Evolutionary conservation across 129 eudicot species (phyloP), one percentile per base, ranked within the genome.

Genomic region (Saussurea involucrata): DNA sequence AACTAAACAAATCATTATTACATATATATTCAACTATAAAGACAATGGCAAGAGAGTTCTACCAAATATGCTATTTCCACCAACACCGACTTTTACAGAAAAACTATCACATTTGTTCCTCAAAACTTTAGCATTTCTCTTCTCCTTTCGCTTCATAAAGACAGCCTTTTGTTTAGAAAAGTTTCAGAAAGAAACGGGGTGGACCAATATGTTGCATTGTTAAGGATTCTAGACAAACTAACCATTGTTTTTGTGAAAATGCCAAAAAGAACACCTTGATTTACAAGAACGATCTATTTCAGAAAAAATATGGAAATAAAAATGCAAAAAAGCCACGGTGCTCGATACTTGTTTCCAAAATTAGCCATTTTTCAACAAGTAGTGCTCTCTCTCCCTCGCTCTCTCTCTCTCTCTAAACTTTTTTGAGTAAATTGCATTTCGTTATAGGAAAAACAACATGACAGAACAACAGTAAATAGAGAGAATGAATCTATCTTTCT

Each of bases 61-160:
- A 95, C 97, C 97, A 65, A 92, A 84, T 81, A 85, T 79, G 85
- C 82, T 90, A 63, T 83, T 86, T 73, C 95, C 96, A 80, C 92
- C 90, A 70, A 85, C 85, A 71, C 99, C 97, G 75, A 84, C 89
- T 84, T 87, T 94, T 20, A 94, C 83, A 66, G 88, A 94, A 72
- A 94, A 89, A 10, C 89, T 78, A 68, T 95, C 97, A 77, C 81
- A 70, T 85, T 85, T 88, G 69, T 32, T 86, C 85, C 90, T 92
- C 0, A 82, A 68, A 79, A 63, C 72, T 92, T 85, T 95, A 49
- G 87, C 82, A 74, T 85, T 92, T 89, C 91, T 90, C 87, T 87
- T 95, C 24, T 95, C 96, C 36, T 88, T 91, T 72, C 96, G 83
- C 80, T 86, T 92, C 71, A 93, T 87, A 83, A 81, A 86, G 28